These are phyloP conservation scores for Xerocomus brunneocitrinus DNA, from an alignment of 768 basidiomycete genomes.

Conservation along the genomic window DNA sequence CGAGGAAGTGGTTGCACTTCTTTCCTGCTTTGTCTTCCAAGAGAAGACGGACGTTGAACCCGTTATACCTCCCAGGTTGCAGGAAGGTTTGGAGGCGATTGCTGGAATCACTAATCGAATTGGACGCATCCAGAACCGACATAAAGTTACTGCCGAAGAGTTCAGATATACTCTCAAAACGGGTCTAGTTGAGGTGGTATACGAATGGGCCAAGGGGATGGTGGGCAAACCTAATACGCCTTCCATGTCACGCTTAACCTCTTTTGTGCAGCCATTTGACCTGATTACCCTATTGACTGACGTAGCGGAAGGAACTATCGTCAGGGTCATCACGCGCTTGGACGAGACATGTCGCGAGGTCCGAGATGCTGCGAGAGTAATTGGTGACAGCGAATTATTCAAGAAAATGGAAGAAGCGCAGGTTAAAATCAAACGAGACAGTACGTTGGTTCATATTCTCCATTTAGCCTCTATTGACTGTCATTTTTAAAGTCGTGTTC, in stretches of 20 bases:
- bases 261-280: conserved; percentile 73
- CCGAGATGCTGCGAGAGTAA: conserved; percentile 92
- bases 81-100: conserved; percentile 77
- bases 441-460: conserved; percentile 46
- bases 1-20: conserved; percentile 91
- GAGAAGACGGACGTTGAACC: conserved; percentile 95
- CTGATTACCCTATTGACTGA: conserved; percentile 92
- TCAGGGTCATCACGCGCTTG: conserved; percentile 89
- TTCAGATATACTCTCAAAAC: conserved; percentile 80
- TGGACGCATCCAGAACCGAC: conserved; percentile 69
- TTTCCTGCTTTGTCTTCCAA: conserved; percentile 97
- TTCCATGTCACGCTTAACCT: background rate
- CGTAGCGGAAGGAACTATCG: conserved; percentile 94
- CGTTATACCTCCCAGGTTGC: conserved; percentile 68
- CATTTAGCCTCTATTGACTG: conserved; percentile 4
- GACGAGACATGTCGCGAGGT: conserved; percentile 98
- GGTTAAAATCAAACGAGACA: conserved; percentile 90
- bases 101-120: conserved; percentile 74
- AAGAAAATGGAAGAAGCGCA: conserved; percentile 98
- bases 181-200: conserved; percentile 93
- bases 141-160: conserved; percentile 75
- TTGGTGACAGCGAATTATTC: conserved; percentile 93
- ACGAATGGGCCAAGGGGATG: conserved; percentile 99
- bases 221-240: conserved; percentile 40
- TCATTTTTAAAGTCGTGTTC: conserved; percentile 59